A percentile compares a stretch with the other conserved stretches of the same genome.
Evolutionary conservation across 306 rosid genomes (phyloP).

Genomic region (Ammopiptanthus mongolicus): DNA sequence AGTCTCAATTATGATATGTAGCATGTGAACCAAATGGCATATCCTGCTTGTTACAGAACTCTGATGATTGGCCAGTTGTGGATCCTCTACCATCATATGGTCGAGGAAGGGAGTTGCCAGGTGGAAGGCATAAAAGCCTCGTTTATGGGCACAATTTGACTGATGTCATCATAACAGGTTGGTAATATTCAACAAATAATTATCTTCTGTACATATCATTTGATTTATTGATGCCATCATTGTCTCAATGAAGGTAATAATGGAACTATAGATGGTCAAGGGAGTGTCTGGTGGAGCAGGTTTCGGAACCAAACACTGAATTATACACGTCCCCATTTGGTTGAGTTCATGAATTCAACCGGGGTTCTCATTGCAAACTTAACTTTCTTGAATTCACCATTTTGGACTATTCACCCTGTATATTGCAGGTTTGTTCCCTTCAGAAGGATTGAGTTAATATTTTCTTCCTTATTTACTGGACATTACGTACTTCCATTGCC

Average conservation of each 20-base stretch:
- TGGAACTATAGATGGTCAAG: conserved; percentile 75
- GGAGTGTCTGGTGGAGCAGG: conserved; percentile 68
- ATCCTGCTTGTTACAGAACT: conserved; percentile 41
- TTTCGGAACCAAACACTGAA: conserved; percentile 54
- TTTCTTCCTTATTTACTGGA: conserved; percentile 8
- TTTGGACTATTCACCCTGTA: conserved; percentile 77
- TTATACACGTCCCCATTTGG: conserved; percentile 71
- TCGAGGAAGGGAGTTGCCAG: conserved; percentile 83
- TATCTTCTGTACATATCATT: neutral
- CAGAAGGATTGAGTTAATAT: conserved; percentile 7
- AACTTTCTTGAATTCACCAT: conserved; percentile 67
- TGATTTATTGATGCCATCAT: conserved; percentile 17
- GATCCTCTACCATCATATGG: conserved; percentile 88
- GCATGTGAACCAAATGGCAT: conserved; percentile 14
- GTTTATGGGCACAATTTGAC: conserved; percentile 66
- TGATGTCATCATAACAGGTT: conserved; percentile 76
- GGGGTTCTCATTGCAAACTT: conserved; percentile 58
- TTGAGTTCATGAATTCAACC: conserved; percentile 67
- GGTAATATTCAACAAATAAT: conserved; percentile 2
- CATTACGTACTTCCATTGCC: conserved; percentile 19
- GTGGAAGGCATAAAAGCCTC: conserved; percentile 74
- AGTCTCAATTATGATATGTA: conserved; percentile 1
- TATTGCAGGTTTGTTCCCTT: conserved; percentile 74
- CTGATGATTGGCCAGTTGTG: conserved; percentile 61
- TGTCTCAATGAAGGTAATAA: conserved; percentile 54